These are phyloP conservation scores for Globisporangium paroecandrum DNA, from an alignment of 352 stramenopile genomes.

Conservation along the genomic window DNA sequence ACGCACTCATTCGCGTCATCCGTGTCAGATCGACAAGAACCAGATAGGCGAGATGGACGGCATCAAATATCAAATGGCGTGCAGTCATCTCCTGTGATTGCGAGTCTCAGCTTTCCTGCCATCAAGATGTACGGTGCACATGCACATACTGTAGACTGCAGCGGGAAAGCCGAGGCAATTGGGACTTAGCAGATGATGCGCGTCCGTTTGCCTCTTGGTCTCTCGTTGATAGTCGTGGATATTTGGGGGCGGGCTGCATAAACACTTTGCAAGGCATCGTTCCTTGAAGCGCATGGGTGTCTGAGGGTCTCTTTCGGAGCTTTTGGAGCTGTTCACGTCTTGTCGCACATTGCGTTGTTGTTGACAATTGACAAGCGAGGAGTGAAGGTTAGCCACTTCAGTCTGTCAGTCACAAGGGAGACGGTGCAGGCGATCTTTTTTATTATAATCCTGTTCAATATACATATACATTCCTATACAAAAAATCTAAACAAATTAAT, in stretches of 20 bases:
- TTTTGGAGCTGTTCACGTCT: background rate
- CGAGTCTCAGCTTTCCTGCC: background rate
- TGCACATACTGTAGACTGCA: too few relatives aligned
- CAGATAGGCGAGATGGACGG: background rate
- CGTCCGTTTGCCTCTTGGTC: too few relatives aligned
- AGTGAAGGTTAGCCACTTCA: background rate
- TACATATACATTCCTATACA: too few relatives aligned
- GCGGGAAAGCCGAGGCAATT: too few relatives aligned
- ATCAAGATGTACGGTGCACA: background rate
- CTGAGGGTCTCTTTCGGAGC: background rate
- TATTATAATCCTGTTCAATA: too few relatives aligned
- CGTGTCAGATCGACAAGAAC: background rate
- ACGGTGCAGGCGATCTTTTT: background rate
- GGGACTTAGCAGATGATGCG: too few relatives aligned
- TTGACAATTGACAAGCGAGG: background rate
- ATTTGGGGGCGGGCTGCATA: background rate
- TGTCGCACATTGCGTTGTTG: background rate
- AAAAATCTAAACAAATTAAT: too few relatives aligned
- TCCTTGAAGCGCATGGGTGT: background rate
- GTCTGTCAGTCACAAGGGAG: background rate
- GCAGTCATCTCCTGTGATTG: background rate
- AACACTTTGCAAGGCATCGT: background rate
- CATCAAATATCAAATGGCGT: too few relatives aligned
- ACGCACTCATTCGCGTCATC: background rate
- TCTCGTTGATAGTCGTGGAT: too few relatives aligned